Evolutionary conservation across 2,329 filamentous ascomycete species (phyloP), one percentile per base, ranked within the genome.

Genomic region (Paecilomyces formosus): DNA sequence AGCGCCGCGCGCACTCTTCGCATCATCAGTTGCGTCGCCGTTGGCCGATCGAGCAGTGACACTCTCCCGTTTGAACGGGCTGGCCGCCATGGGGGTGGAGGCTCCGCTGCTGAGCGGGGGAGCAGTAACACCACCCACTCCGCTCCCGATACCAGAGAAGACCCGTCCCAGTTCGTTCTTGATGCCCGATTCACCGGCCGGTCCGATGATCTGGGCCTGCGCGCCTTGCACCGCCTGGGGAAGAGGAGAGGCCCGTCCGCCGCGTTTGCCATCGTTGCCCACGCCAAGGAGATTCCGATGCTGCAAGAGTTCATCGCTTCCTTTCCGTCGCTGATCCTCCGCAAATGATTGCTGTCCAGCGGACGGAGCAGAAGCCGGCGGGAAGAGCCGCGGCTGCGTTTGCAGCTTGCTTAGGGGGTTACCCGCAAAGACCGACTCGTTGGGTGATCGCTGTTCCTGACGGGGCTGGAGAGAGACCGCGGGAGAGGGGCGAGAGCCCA

Each of bases 81-180:
- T 83, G 30, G 76, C 72, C 33, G 76, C 74, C 57, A 81, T 78
- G 12, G 83, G 84, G 7, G 83, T 86, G 1, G 80, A 77, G 11
- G 76, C 77, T 15, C 79, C 79, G 63, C 80, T 81, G n/a, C 73
- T 77, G 35, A 77, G 75, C 33, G 79, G 75, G 13, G 74, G 74
- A 51, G 76, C 76, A 21, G 79, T 80, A 28, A 76, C 75, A 62
- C 80, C 81, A 30, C 84, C 84, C 18, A 87, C 79, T 35, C 86
- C 86, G 71, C 85, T 87, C 15, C 86, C 92, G 64, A 97, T 91
- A n/a, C 93, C 93, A 18, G 90, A 91, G 75, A 96, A 97, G 82
- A 97, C 96, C 62, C 91, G 87, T 28, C 92, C 92, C 71, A 97
- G 92, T 71, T 97, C 93, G 70, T 87, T 95, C 79, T 97, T 96